A percentile compares a stretch with the other conserved stretches of the same genome.
These are phyloP conservation scores for Diaporthe sp. DNA, from an alignment of 2,329 filamentous ascomycete species.

Conservation along the genomic window DNA sequence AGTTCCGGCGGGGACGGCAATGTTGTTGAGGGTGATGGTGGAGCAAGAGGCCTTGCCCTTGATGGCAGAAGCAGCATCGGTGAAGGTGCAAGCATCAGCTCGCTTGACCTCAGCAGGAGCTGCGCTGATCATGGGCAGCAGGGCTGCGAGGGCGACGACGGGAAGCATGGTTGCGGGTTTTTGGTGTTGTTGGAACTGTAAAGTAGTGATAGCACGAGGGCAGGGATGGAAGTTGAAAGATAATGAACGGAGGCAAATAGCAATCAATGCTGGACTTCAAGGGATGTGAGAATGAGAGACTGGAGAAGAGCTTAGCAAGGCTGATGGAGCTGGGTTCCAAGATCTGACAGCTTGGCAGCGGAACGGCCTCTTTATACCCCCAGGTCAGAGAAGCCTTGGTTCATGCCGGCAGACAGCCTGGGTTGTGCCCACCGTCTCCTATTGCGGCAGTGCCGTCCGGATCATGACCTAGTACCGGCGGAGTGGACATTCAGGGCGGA, in stretches of 20 bases:
- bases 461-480: background rate
- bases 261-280: constrained; percentile 27
- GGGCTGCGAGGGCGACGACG: constrained; percentile 26
- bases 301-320: constrained; percentile 26
- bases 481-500: constrained; percentile 9
- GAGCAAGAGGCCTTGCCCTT: constrained; percentile 59
- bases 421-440: background rate
- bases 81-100: constrained; percentile 65
- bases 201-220: background rate
- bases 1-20: constrained; percentile 53
- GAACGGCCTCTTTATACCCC: constrained; percentile 3
- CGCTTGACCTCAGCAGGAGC: constrained; percentile 32
- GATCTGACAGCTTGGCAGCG: constrained; percentile 10
- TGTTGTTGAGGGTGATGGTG: constrained; percentile 54
- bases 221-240: background rate
- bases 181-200: background rate
- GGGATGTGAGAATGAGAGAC: constrained; percentile 21
- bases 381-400: background rate
- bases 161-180: constrained; percentile 22
- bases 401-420: background rate
- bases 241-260: background rate
- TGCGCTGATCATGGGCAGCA: constrained; percentile 33
- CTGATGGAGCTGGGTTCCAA: constrained; percentile 11
- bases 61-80: constrained; percentile 60
- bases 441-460: constrained; percentile 18